Conservation (phyloP, 371 early-diverging fungal species). For the Mucor sp. region DNA sequence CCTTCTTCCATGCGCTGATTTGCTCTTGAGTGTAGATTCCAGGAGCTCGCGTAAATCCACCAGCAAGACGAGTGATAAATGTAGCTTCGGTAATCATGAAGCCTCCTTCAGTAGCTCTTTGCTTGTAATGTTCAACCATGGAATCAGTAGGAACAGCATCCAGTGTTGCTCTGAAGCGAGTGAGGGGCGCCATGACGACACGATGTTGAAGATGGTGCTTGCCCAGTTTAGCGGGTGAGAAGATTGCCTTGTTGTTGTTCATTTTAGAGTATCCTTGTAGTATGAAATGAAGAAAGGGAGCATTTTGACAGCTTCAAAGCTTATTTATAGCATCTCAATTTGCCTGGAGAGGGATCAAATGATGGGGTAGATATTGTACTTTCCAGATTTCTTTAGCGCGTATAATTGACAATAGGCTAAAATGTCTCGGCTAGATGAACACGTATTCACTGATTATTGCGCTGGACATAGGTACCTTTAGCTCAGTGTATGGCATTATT, state of each 20-base stretch:
- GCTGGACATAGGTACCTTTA: background rate
- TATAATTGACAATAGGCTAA: background rate
- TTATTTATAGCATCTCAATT: background rate
- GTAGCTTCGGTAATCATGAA: constrained; percentile 56
- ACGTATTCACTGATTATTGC: background rate
- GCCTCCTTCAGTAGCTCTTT: constrained; percentile 48
- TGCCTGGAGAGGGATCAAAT: background rate
- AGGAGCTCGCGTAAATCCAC: constrained; percentile 30
- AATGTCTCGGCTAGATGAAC: background rate
- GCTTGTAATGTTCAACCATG: constrained; percentile 49
- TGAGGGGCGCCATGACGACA: constrained; percentile 59
- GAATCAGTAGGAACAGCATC: constrained; percentile 40
- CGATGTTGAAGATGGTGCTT: constrained; percentile 44
- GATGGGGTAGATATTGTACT: background rate
- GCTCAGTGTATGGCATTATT: background rate
- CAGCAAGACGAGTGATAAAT: constrained; percentile 34
- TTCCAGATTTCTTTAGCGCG: background rate
- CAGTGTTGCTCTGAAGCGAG: constrained; percentile 23
- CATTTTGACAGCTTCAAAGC: background rate
- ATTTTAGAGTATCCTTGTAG: background rate
- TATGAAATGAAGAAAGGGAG: background rate
- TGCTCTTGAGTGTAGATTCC: constrained; percentile 45
- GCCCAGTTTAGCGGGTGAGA: constrained; percentile 20
- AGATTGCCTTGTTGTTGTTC: background rate
- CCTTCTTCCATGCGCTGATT: constrained; percentile 49